Conservation (phyloP, 345 rosid genomes). For the Hirschfeldia incana region DNA sequence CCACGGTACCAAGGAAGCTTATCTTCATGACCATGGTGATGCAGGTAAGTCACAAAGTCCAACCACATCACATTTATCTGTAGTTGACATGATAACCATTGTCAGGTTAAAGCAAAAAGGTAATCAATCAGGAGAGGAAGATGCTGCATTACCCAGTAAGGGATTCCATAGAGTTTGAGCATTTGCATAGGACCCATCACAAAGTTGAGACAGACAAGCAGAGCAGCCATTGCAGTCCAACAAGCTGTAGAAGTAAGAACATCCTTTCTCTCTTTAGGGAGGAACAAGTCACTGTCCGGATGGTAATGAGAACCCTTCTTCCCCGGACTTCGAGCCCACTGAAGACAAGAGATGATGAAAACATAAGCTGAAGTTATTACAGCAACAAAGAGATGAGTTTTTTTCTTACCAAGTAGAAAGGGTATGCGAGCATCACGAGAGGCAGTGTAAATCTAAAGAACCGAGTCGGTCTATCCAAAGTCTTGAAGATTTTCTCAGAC, state of each 20-base stretch:
- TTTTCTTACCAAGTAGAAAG: slow-evolving; percentile 75
- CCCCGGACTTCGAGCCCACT: slow-evolving; percentile 90
- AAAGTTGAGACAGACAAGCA: slow-evolving; percentile 55
- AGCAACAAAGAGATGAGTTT: slow-evolving; percentile 19
- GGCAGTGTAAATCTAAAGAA: slow-evolving; percentile 70
- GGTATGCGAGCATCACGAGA: slow-evolving; percentile 85
- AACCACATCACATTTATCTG: slow-evolving; percentile 82
- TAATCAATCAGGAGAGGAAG: background rate
- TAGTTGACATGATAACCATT: background rate
- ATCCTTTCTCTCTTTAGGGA: slow-evolving; percentile 65
- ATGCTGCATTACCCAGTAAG: slow-evolving; percentile 53
- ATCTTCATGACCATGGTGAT: slow-evolving; percentile 85
- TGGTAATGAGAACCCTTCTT: slow-evolving; percentile 82
- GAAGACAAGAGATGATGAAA: slow-evolving; percentile 23
- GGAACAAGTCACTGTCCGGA: slow-evolving; percentile 75
- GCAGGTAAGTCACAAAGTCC: slow-evolving; percentile 83
- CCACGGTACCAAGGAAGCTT: slow-evolving; percentile 97
- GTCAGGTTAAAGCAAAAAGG: background rate
- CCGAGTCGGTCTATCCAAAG: slow-evolving; percentile 45
- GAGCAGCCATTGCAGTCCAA: slow-evolving; percentile 69
- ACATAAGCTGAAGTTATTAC: slow-evolving; percentile 10
- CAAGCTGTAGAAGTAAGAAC: slow-evolving; percentile 69
- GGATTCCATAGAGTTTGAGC: slow-evolving; percentile 75
- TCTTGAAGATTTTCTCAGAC: slow-evolving; percentile 67
- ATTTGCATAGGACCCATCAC: slow-evolving; percentile 60